Base-by-base conservation (phyloP, 1,139 yeast species). In the Yamadazyma songkhlaensis region DNA sequence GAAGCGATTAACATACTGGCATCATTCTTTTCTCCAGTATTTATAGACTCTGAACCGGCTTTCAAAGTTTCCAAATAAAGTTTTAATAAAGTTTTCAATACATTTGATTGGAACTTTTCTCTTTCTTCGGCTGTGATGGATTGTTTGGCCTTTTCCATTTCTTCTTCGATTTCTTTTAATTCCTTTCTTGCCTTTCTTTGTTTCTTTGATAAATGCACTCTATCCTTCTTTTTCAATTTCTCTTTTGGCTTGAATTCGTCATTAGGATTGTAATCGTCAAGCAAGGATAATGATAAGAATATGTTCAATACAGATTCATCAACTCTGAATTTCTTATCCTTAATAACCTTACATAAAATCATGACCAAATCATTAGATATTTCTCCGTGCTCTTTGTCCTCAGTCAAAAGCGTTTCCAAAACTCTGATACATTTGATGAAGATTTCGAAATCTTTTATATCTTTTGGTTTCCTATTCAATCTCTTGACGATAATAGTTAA, bases 141-240 rank as follows among this genome's bases (percentile, higher is more conserved):
- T 45, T 81, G 84, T 58, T 92, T 96, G 3, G 97, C 97, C 46
- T 71, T 76, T 48, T 84, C 74, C 79, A 89, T 72, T 60, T 92
- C 98, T 53, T 85, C 88, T 46, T 90, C 97, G 44, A 92, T 90
- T 47, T 74, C 81, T 51, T 84, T 86, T 52, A 84, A 72, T 55
- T 90, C 97, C 55, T 89, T 90, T 47, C 96, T 75, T 12, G 80
- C 84, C 54, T 92, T 92, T 49, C 85, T 75, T 61, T 90, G 92
- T 57, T 85, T 86, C 61, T 90, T 92, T 9, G 95, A 82, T 39
- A 90, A 63, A 65, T 90, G 96, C 6, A 86, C 87, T 49, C 97
- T 72, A 57, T 92, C 95, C 57, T 89, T 87, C 69, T 88, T 89
- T 55, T 78, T 82, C 29, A 83, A 39, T 52, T 82, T 84, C 9